These are phyloP conservation scores for Tetrahymena thermophila DNA, from an alignment of 73 alveolate genomes.

Conservation along the genomic window DNA sequence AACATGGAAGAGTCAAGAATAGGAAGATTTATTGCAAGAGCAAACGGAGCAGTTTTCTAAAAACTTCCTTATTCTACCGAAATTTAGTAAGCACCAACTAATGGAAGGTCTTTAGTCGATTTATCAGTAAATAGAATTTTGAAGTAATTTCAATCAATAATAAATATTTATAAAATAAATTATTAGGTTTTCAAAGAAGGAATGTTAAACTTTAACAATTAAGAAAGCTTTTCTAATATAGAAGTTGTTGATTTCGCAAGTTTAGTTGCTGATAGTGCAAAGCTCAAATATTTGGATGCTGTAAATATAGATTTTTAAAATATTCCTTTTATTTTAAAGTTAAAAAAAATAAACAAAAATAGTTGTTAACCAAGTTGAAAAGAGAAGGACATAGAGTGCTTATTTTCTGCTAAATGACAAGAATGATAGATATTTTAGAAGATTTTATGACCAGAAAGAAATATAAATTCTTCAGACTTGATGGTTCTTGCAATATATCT, in stretches of 20 bases:
- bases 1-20: neutral
- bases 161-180: neutral
- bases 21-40: neutral
- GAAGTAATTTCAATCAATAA: neutral
- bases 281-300: constrained; percentile 41
- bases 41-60: neutral
- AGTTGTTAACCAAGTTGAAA: constrained; percentile 64
- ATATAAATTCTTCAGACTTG: constrained; percentile 93
- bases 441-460: constrained; percentile 85
- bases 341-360: constrained; percentile 41
- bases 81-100: neutral
- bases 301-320: neutral
- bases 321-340: neutral
- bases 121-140: neutral
- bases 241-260: constrained; percentile 76
- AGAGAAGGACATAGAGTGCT: constrained; percentile 80
- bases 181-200: constrained; percentile 21
- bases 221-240: constrained; percentile 70
- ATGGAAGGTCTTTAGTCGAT: constrained; percentile 1
- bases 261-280: constrained; percentile 80
- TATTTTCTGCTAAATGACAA: constrained; percentile 97
- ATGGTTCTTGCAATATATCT: constrained; percentile 91
- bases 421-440: constrained; percentile 96
- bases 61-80: neutral
- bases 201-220: constrained; percentile 9